Percentiles rank a stretch among this genome's conserved stretches.
Evolutionary conservation across 352 stramenopile species (phyloP).

Genomic region (Phytophthora crassamura): DNA sequence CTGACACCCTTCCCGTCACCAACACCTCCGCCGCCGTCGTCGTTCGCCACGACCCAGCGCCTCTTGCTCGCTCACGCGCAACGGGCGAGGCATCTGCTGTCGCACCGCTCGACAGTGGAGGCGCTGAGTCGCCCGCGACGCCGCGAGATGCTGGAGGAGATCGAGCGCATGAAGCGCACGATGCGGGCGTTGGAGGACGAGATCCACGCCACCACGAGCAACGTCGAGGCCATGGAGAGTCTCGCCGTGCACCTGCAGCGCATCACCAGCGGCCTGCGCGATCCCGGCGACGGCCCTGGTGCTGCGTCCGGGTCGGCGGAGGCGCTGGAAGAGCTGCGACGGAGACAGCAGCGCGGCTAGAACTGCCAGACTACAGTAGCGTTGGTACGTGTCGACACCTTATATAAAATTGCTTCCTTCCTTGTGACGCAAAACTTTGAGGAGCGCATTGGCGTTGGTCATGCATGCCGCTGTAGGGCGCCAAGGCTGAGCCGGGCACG

Average conservation of each 20-base stretch:
- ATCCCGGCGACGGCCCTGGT: background rate
- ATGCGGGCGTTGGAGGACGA: constrained; percentile 35
- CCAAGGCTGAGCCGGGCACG: no score
- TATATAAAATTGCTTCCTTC: no score
- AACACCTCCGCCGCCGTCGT: background rate
- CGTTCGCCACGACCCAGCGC: constrained; percentile 1
- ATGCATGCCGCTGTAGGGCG: no score
- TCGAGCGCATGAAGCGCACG: constrained; percentile 35
- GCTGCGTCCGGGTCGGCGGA: background rate
- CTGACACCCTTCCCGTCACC: no score
- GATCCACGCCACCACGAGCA: constrained; percentile 39
- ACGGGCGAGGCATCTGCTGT: constrained; percentile 24
- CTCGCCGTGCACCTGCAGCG: constrained; percentile 37
- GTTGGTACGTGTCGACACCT: no score
- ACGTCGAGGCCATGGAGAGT: constrained; percentile 37
- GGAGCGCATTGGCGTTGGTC: no score
- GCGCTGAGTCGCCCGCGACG: constrained; percentile 26
- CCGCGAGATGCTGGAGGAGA: constrained; percentile 42
- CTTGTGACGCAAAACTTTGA: no score
- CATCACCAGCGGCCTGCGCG: constrained; percentile 19
- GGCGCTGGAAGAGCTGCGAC: no score
- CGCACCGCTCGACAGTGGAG: constrained; percentile 17
- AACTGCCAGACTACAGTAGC: no score
- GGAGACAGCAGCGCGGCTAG: no score
- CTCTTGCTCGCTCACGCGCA: constrained; percentile 21